Evolutionary conservation across 208 protist genomes (phyloP).

Genomic region (Crithidia sp.): DNA sequence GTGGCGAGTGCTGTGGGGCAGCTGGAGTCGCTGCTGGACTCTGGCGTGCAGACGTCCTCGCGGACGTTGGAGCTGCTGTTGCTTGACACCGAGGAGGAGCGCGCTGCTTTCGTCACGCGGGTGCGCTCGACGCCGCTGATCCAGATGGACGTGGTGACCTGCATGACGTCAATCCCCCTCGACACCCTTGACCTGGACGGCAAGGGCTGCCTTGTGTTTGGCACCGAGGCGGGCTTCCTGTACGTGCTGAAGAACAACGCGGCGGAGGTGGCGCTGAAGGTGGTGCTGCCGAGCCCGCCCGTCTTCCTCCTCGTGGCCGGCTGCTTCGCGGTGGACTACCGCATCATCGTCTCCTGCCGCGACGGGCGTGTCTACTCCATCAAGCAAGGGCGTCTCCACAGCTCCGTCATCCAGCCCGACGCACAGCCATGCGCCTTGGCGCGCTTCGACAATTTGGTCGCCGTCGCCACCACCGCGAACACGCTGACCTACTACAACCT

Average conservation of each 20-base stretch:
- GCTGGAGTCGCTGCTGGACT: slow-evolving; percentile 54
- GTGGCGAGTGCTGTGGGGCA: slow-evolving; percentile 42
- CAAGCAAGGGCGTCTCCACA: slow-evolving; percentile 86
- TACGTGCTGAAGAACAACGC: slow-evolving; percentile 80
- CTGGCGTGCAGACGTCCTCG: slow-evolving; percentile 63
- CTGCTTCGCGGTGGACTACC: slow-evolving; percentile 86
- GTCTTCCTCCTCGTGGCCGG: slow-evolving; percentile 79
- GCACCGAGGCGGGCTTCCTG: slow-evolving; percentile 87
- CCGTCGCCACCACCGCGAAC: slow-evolving; percentile 89
- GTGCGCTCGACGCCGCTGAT: slow-evolving; percentile 51
- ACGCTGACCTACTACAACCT: slow-evolving; percentile 91
- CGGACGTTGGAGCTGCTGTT: slow-evolving; percentile 84
- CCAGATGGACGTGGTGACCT: slow-evolving; percentile 84
- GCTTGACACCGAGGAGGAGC: slow-evolving; percentile 54
- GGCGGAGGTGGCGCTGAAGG: slow-evolving; percentile 50
- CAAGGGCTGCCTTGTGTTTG: slow-evolving; percentile 85
- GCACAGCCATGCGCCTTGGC: slow-evolving; percentile 82
- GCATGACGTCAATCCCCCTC: slow-evolving; percentile 82
- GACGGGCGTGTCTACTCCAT: slow-evolving; percentile 93
- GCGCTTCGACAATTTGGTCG: slow-evolving; percentile 84
- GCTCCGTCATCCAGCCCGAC: slow-evolving; percentile 89
- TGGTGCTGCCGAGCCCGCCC: slow-evolving; percentile 77
- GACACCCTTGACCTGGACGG: slow-evolving; percentile 62
- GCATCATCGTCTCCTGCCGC: slow-evolving; percentile 92
- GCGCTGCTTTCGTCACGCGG: slow-evolving; percentile 47